phyloP scores from a whole-genome alignment of 768 basidiomycete genomes.

The Naganishia vaughanmartiniae region DNA sequence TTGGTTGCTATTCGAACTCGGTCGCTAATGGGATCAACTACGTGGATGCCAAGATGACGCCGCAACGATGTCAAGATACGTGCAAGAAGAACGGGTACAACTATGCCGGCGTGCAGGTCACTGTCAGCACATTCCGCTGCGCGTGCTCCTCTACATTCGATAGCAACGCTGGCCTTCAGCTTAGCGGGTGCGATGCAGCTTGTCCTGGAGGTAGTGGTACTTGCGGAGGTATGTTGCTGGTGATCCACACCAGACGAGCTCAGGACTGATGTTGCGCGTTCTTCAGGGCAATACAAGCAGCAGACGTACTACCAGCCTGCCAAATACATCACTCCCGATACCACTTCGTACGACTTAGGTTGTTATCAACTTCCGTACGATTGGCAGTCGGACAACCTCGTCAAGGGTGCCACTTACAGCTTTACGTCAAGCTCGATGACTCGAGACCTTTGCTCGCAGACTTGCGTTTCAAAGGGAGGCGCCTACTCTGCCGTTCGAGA shows the following conservation, averaged over 20 bases:
- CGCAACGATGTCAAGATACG: constrained; percentile 30
- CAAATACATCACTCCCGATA: constrained; percentile 5
- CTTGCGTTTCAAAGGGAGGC: constrained; percentile 37
- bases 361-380: constrained; percentile 21
- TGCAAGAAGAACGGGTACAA: constrained; percentile 30
- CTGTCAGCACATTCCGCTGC: background rate
- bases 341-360: constrained; percentile 1
- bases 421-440: constrained; percentile 34
- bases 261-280: background rate
- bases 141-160: constrained; percentile 1
- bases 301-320: constrained; percentile 1
- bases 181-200: constrained; percentile 27
- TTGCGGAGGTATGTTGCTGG: constrained; percentile 34
- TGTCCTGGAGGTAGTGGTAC: constrained; percentile 30
- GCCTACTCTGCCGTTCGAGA: constrained; percentile 40
- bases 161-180: constrained; percentile 2
- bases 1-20: constrained; percentile 36
- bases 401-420: constrained; percentile 30
- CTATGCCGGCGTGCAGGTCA: constrained; percentile 31
- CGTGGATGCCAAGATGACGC: constrained; percentile 32
- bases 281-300: constrained; percentile 5
- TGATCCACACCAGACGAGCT: constrained; percentile 26
- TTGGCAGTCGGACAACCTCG: constrained; percentile 9
- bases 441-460: constrained; percentile 9
- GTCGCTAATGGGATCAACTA: constrained; percentile 29